Evolutionary conservation across 768 basidiomycete species (phyloP).

Genomic region (Obba rivulosa): DNA sequence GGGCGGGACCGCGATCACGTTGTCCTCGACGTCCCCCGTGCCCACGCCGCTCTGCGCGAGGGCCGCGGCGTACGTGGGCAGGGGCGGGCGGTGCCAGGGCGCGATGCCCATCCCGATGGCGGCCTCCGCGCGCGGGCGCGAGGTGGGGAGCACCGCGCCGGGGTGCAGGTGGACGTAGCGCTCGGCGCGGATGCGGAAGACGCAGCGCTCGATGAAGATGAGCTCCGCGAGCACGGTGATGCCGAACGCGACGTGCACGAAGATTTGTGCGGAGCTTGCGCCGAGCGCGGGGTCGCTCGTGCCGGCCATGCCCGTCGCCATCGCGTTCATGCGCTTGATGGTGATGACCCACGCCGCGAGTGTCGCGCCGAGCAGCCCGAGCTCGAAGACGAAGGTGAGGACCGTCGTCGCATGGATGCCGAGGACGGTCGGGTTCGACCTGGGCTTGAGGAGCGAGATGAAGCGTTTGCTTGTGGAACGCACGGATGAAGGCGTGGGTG

Average conservation of each 20-base stretch:
- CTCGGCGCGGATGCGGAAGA: slow-evolving; percentile 65
- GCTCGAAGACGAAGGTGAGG: slow-evolving; percentile 35
- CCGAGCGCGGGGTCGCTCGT: slow-evolving; percentile 2
- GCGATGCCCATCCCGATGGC: slow-evolving; percentile 14
- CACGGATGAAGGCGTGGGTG: slow-evolving; percentile 18
- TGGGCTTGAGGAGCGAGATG: slow-evolving; percentile 37
- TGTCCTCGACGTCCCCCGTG: slow-evolving; percentile 73
- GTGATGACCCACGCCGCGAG: slow-evolving; percentile 53
- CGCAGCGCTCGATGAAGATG: slow-evolving; percentile 56
- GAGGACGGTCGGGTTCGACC: slow-evolving; percentile 30
- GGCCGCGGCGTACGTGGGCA: slow-evolving; percentile 68
- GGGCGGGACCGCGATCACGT: slow-evolving; percentile 59
- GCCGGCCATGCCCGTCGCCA: slow-evolving; percentile 1
- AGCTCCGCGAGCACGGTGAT: slow-evolving; percentile 46
- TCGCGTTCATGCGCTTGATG: slow-evolving; percentile 16
- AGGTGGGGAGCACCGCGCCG: slow-evolving; percentile 40
- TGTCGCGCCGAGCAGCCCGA: slow-evolving; percentile 36
- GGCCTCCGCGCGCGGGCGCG: slow-evolving; percentile 14
- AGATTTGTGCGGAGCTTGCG: slow-evolving; percentile 30
- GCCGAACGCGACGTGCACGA: slow-evolving; percentile 60
- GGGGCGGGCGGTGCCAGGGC: slow-evolving; percentile 67
- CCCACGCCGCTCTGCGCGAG: slow-evolving; percentile 63
- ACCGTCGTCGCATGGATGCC: slow-evolving; percentile 46
- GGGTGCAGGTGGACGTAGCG: slow-evolving; percentile 55
- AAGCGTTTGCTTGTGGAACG: slow-evolving; percentile 25